phyloP scores from a whole-genome alignment of 2,329 filamentous ascomycete genomes.

The Claviceps monticola region DNA sequence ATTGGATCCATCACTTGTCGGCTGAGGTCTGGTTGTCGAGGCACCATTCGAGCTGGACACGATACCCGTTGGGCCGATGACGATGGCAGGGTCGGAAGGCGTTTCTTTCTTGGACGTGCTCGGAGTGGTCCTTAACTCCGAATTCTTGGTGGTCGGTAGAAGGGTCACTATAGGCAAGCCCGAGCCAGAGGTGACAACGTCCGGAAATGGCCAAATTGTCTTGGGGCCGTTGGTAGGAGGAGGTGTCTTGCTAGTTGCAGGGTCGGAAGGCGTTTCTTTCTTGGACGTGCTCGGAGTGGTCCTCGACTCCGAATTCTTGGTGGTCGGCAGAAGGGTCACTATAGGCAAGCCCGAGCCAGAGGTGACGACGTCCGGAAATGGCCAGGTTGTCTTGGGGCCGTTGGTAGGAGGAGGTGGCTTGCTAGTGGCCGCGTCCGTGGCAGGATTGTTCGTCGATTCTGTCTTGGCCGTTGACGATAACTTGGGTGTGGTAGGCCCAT shows the following conservation, averaged over 20 bases:
- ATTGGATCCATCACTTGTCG: neutral
- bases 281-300: neutral
- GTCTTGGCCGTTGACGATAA: slow-evolving; percentile 9
- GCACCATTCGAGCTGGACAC: slow-evolving; percentile 3
- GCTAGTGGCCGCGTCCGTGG: slow-evolving; percentile 13
- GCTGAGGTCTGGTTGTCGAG: neutral
- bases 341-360: neutral
- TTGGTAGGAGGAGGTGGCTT: neutral
- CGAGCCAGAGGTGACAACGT: neutral
- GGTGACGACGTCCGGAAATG: neutral
- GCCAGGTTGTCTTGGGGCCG: neutral
- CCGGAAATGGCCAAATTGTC: neutral
- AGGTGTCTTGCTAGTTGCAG: slow-evolving; percentile 8
- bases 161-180: neutral
- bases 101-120: neutral
- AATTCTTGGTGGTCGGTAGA: neutral
- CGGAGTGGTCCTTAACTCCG: neutral
- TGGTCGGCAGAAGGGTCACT: neutral
- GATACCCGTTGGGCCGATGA: slow-evolving; percentile 17
- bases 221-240: neutral
- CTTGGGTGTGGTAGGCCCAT: slow-evolving; percentile 9
- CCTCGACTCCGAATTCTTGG: neutral
- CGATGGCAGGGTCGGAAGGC: slow-evolving; percentile 8
- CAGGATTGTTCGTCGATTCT: slow-evolving; percentile 10
- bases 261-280: slow-evolving; percentile 3